Evolutionary conservation across 768 basidiomycete species (phyloP).

Genomic region (Infundibulicybe gibba): DNA sequence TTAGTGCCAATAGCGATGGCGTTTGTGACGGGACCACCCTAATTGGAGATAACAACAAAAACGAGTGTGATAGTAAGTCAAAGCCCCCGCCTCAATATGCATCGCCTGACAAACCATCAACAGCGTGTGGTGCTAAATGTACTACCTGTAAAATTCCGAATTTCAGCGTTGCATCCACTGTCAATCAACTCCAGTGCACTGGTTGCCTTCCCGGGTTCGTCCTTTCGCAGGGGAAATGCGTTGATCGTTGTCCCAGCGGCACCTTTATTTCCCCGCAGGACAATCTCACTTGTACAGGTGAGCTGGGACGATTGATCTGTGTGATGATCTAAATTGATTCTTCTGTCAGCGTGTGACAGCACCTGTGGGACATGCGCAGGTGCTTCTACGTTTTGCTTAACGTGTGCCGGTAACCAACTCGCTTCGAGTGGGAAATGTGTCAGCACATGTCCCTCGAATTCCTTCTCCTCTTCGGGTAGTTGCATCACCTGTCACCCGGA

Average conservation of each 20-base stretch:
- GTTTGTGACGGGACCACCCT: conserved; percentile 69
- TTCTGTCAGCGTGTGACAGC: conserved; percentile 54
- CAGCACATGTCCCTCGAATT: conserved; percentile 67
- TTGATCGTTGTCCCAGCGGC: conserved; percentile 67
- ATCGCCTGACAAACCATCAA: conserved; percentile 6
- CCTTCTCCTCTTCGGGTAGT: conserved; percentile 59
- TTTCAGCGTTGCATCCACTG: conserved; percentile 63
- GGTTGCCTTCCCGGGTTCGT: conserved; percentile 76
- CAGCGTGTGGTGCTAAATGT: conserved; percentile 83
- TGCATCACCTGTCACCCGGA: conserved; percentile 84
- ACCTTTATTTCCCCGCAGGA: conserved; percentile 71
- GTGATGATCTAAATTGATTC: conserved; percentile 3
- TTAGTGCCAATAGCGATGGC: conserved; percentile 59
- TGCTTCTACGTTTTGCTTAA: conserved; percentile 65
- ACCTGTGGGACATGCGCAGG: conserved; percentile 72
- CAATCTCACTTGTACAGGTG: conserved; percentile 66
- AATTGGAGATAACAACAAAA: conserved; percentile 78
- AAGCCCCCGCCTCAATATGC: not conserved
- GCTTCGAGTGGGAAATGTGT: conserved; percentile 76
- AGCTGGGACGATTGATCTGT: conserved; percentile 3
- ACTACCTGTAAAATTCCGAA: conserved; percentile 69
- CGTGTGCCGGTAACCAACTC: conserved; percentile 63
- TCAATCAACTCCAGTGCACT: conserved; percentile 67
- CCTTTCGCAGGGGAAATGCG: conserved; percentile 67
- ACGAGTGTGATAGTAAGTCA: conserved; percentile 77